A percentile compares a stretch with the other conserved stretches of the same genome.
phyloP scores from a whole-genome alignment of 202 grass and related monocot genomes.

The Digitaria exilis region DNA sequence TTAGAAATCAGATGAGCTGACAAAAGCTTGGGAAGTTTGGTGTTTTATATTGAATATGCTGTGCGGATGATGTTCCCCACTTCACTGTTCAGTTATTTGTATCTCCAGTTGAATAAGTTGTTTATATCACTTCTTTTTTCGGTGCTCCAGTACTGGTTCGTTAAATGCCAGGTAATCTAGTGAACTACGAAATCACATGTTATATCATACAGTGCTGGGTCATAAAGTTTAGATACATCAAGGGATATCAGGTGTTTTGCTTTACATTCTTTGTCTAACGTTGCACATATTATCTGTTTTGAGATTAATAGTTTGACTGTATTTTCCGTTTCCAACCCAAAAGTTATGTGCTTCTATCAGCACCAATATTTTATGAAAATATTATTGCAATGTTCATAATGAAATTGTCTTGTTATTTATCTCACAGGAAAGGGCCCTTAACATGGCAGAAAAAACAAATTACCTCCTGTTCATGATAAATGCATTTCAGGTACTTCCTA shows the following conservation, averaged over 20 bases:
- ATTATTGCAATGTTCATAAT: constrained; percentile 7
- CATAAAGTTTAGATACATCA: constrained; percentile 11
- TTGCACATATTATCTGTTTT: background rate
- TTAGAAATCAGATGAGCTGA: background rate
- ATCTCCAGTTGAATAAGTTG: constrained; percentile 18
- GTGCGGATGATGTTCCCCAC: background rate
- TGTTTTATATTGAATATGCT: background rate
- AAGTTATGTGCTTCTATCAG: background rate
- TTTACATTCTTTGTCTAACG: background rate
- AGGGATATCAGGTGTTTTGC: background rate
- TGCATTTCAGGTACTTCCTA: constrained; percentile 79
- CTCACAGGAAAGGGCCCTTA: constrained; percentile 66
- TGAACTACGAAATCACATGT: background rate
- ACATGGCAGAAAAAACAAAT: constrained; percentile 92
- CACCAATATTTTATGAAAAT: background rate
- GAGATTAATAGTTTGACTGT: background rate
- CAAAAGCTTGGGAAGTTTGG: constrained; percentile 23
- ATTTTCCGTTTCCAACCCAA: background rate
- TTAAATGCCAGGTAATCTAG: background rate
- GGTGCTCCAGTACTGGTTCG: background rate
- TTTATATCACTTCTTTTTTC: background rate
- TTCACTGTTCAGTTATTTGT: background rate
- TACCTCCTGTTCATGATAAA: constrained; percentile 99
- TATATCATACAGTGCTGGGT: background rate
- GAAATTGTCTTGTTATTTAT: constrained; percentile 15